These are phyloP conservation scores for Cercospora citrullina DNA, from an alignment of 2,329 filamentous ascomycete genomes.

Conservation along the genomic window DNA sequence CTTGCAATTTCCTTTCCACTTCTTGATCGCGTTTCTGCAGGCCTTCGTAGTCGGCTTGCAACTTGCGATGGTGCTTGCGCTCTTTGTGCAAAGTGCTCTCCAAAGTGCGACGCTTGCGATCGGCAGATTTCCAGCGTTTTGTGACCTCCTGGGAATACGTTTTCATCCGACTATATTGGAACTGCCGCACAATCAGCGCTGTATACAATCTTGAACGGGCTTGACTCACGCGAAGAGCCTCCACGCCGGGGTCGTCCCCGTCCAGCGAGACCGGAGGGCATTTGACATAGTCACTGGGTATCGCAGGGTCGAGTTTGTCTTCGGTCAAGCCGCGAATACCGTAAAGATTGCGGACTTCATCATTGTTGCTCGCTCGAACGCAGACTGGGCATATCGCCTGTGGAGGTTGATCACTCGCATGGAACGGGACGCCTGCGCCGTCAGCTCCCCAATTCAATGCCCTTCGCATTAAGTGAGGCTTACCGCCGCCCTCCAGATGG, in stretches of 20 bases:
- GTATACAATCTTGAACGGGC: not conserved
- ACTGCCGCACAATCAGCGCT: slow-evolving; percentile 38
- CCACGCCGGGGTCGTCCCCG: slow-evolving; percentile 40
- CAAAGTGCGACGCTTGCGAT: slow-evolving; percentile 28
- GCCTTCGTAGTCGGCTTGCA: slow-evolving; percentile 17
- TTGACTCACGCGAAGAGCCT: slow-evolving; percentile 45
- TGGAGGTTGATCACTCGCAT: slow-evolving; percentile 44
- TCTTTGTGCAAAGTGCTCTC: slow-evolving; percentile 31
- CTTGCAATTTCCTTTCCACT: slow-evolving; percentile 31
- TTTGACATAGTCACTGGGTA: slow-evolving; percentile 47
- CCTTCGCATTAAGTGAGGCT: slow-evolving; percentile 22
- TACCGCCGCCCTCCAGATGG: slow-evolving; percentile 53
- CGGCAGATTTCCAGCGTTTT: slow-evolving; percentile 28
- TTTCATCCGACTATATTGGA: slow-evolving; percentile 48
- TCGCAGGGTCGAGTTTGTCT: slow-evolving; percentile 46
- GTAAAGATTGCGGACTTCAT: slow-evolving; percentile 43
- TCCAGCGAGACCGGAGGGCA: slow-evolving; percentile 48
- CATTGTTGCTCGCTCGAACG: slow-evolving; percentile 37
- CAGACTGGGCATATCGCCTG: slow-evolving; percentile 50
- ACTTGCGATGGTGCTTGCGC: slow-evolving; percentile 27
- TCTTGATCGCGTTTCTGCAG: slow-evolving; percentile 31
- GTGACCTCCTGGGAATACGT: slow-evolving; percentile 36
- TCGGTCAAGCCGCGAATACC: slow-evolving; percentile 47
- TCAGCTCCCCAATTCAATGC: not conserved
- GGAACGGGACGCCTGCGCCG: slow-evolving; percentile 48